Base-by-base conservation (phyloP, 441 rosid species). In the Syzygium malaccense region DNA sequence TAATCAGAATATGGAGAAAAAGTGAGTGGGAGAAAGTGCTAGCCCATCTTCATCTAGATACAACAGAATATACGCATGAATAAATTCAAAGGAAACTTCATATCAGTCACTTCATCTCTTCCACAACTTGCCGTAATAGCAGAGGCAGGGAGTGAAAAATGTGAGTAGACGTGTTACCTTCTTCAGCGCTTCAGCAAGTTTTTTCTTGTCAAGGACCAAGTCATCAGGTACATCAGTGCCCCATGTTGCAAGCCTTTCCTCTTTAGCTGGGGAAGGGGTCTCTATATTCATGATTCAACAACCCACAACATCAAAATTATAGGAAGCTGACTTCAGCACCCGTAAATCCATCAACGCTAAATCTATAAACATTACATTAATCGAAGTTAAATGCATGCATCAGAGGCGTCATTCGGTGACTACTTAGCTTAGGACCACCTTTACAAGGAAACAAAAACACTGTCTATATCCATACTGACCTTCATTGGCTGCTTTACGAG, bases 161-260 rank as follows among this genome's bases (percentile, higher is more conserved):
- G 11, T 4, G 53, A 75, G 79, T 20, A 55, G 25, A 86, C 37
- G 49, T 19, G 60, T 87, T 89, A 97, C 99, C 98, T 96, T 98
- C 92, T 92, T 95, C 55, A 96, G 95, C 19, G 99, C 95, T 88
- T 94, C 96, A 5, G 93, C 93, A 51, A 98, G 96, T 87, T 92
- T 91, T 87, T 93, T 94, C 64, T 95, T 92, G 80, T 98, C 96
- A 89, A 97, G 91, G 88, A 94, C 94, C 92, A 95, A 89, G 91
- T 93, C 95, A 68, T 97, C 96, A 3, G 95, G 94, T n/a, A 93
- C 89, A 88, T 97, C 98, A 14, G 95, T 94, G 89, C 99, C 99
- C 98, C 99, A 95, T 1, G 95, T 89, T 30, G 96, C 99, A 85
- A 92, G 93, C 91, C 90, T 94, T 91, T 93, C 96, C 91, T 93